A percentile compares a stretch with the other conserved stretches of the same genome.
Conservation (phyloP, 352 stramenopile species). For the Hyaloperonospora arabidopsidis region DNA sequence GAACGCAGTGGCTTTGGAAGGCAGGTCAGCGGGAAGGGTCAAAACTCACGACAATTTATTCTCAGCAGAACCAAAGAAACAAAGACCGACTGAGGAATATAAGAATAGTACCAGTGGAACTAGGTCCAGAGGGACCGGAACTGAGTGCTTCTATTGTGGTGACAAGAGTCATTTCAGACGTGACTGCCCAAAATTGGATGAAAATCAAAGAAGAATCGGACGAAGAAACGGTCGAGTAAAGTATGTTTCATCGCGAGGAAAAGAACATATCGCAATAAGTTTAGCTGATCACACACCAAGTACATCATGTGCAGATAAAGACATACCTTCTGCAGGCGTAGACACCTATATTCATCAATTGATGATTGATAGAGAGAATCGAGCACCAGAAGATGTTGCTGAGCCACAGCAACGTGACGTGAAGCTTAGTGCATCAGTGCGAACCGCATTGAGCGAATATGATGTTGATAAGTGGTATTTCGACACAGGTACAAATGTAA, state of each 20-base stretch:
- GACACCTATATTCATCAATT: too few species aligned
- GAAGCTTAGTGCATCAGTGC: background rate
- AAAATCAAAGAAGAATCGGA: background rate
- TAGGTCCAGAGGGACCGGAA: background rate
- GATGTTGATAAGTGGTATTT: background rate
- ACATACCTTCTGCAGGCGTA: too few species aligned
- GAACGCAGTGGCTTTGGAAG: background rate
- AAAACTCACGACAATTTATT: background rate
- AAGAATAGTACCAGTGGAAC: background rate
- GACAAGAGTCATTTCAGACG: constrained; percentile 1
- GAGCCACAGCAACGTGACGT: background rate
- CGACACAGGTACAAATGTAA: constrained; percentile 2
- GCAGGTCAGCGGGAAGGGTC: background rate
- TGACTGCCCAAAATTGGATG: constrained; percentile 1
- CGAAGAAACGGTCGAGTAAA: background rate
- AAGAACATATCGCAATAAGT: too few species aligned
- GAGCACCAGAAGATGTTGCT: too few species aligned
- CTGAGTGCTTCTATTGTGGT: constrained; percentile 3
- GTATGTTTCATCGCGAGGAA: background rate
- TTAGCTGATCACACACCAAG: background rate
- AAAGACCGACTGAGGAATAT: too few species aligned
- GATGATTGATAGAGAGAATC: too few species aligned
- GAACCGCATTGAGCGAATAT: background rate
- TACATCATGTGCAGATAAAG: too few species aligned
- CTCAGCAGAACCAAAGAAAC: background rate